phyloP scores from a whole-genome alignment of 2,329 filamentous ascomycete species.

The Diaporthe vaccinii region DNA sequence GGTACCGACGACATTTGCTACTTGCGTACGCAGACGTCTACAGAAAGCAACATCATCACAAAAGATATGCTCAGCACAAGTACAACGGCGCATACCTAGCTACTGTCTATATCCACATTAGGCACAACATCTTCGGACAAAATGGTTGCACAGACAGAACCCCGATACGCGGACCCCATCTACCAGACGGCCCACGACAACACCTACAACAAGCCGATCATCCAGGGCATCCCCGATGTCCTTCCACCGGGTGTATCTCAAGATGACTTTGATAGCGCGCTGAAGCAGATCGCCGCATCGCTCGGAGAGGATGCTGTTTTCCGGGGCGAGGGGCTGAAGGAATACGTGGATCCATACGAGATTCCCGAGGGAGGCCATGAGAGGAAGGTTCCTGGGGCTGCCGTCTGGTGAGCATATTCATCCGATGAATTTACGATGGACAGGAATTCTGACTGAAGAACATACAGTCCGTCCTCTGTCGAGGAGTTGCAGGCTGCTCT shows the following conservation, averaged over 20 bases:
- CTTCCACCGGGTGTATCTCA: constrained; percentile 56
- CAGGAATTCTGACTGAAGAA: neutral
- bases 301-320: constrained; percentile 57
- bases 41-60: neutral
- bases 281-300: constrained; percentile 50
- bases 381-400: constrained; percentile 58
- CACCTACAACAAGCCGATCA: constrained; percentile 57
- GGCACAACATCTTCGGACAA: neutral
- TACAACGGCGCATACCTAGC: too few species aligned
- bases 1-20: neutral
- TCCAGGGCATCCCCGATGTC: constrained; percentile 51
- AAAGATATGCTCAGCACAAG: neutral
- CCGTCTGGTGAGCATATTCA: constrained; percentile 52
- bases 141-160: constrained; percentile 28
- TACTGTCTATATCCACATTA: too few species aligned
- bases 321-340: constrained; percentile 52
- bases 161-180: constrained; percentile 53
- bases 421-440: neutral
- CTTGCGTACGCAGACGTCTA: neutral
- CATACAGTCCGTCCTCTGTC: constrained; percentile 50
- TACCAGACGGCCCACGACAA: constrained; percentile 58
- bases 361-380: constrained; percentile 54
- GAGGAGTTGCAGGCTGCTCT: constrained; percentile 51
- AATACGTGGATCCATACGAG: constrained; percentile 63
- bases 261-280: constrained; percentile 53